A percentile compares a stretch with the other conserved stretches of the same genome.
phyloP scores from a whole-genome alignment of 768 basidiomycete species.

The Pleurotus giganteus region DNA sequence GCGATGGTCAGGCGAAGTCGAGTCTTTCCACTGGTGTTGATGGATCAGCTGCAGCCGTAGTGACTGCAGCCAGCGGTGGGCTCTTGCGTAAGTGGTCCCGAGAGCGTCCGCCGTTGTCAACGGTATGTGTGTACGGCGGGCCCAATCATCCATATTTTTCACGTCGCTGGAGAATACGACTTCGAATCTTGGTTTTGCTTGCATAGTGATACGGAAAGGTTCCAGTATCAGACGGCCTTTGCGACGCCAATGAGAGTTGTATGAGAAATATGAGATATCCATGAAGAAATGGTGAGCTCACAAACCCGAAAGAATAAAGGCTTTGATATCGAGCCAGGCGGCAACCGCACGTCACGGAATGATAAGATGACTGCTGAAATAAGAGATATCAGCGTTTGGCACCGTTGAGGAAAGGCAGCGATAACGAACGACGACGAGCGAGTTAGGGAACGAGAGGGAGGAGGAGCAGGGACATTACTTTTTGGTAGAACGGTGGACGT shows the following conservation, averaged over 20 bases:
- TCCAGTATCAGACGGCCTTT: background rate
- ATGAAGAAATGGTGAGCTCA: slow-evolving; percentile 4
- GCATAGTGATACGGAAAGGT: slow-evolving; percentile 21
- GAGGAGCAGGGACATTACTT: slow-evolving; percentile 8
- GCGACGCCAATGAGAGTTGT: background rate
- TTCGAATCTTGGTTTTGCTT: slow-evolving; percentile 42
- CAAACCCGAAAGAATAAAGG: background rate
- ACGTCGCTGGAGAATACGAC: slow-evolving; percentile 81
- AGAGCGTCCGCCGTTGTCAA: slow-evolving; percentile 82
- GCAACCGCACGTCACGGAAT: background rate
- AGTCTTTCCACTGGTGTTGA: slow-evolving; percentile 69
- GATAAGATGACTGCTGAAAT: slow-evolving; percentile 4
- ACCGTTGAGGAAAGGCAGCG: background rate
- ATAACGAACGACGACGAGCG: background rate
- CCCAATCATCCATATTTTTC: slow-evolving; percentile 82
- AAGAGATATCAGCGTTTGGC: background rate
- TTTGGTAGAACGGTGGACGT: background rate
- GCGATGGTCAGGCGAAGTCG: slow-evolving; percentile 56
- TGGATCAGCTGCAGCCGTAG: slow-evolving; percentile 64
- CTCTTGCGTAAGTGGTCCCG: slow-evolving; percentile 76
- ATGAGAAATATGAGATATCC: slow-evolving; percentile 22
- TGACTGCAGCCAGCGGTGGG: slow-evolving; percentile 71
- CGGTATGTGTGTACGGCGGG: slow-evolving; percentile 73
- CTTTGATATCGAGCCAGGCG: background rate
- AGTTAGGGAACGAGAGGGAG: background rate